Percentiles rank a stretch among this genome's conserved stretches.
Evolutionary conservation across 2,329 filamentous ascomycete genomes (phyloP).

Genomic region (Epichloe hybrida): DNA sequence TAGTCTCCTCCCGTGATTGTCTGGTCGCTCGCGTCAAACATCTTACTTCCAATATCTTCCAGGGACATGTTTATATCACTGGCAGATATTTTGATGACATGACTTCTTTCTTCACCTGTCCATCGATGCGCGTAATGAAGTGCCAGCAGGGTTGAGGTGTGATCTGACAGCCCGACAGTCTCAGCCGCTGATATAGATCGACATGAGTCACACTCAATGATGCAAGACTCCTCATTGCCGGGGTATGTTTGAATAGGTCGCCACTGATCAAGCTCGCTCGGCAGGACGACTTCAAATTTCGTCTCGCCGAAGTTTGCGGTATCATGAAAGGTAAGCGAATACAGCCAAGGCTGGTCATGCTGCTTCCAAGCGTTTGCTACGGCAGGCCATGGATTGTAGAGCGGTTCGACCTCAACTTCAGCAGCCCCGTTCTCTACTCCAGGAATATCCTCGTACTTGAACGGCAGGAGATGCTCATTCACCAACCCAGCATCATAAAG

Average conservation of each 20-base stretch:
- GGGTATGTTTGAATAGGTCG: constrained; percentile 27
- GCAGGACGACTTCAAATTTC: constrained; percentile 30
- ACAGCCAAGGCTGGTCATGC: constrained; percentile 9
- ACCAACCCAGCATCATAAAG: constrained; percentile 60
- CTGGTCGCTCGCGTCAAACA: constrained; percentile 16
- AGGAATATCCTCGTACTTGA: constrained; percentile 27
- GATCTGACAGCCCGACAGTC: constrained; percentile 18
- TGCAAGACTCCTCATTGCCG: constrained; percentile 22
- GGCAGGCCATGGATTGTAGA: constrained; percentile 33
- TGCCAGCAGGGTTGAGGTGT: constrained; percentile 31
- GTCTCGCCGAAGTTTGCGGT: constrained; percentile 11
- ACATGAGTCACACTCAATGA: constrained; percentile 11
- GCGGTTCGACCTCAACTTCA: constrained; percentile 21
- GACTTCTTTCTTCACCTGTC: constrained; percentile 22
- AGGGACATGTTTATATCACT: constrained; percentile 12
- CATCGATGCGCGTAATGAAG: constrained; percentile 36
- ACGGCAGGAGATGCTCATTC: constrained; percentile 65
- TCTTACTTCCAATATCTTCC: constrained; percentile 17
- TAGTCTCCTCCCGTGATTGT: constrained; percentile 10
- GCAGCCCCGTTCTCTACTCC: constrained; percentile 25
- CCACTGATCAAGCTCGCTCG: constrained; percentile 25
- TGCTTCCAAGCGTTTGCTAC: constrained; percentile 30
- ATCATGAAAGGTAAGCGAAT: constrained; percentile 22
- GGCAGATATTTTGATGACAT: constrained; percentile 29
- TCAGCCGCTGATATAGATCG: constrained; percentile 10